Conservation (phyloP, 768 basidiomycete genomes). For the Russula brevipes region DNA sequence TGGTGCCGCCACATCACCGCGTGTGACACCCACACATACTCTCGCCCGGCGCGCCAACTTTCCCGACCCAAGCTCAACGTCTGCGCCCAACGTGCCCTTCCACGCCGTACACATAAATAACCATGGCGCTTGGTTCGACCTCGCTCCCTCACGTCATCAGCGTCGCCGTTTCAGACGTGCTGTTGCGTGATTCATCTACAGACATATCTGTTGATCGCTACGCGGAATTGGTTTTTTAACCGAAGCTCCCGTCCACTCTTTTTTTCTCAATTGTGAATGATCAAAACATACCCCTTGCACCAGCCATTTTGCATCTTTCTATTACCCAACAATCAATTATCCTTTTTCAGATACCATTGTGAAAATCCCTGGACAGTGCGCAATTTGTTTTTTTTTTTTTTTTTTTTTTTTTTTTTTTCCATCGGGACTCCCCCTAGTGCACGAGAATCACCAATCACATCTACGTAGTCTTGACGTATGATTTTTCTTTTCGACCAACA, state of each 20-base stretch:
- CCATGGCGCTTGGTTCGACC: not conserved
- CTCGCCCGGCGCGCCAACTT: constrained; percentile 39
- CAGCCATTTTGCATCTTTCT: not conserved
- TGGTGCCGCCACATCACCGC: constrained; percentile 29
- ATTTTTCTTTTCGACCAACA: not conserved
- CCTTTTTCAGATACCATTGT: constrained; percentile 15
- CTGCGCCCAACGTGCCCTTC: constrained; percentile 13
- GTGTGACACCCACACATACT: constrained; percentile 60
- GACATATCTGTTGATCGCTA: not conserved
- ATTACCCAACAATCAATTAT: not conserved
- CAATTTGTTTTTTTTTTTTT: not conserved
- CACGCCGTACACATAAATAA: constrained; percentile 15
- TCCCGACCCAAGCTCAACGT: constrained; percentile 26
- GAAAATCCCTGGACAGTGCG: not conserved
- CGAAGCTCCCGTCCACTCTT: constrained; percentile 33
- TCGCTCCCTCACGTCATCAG: not conserved
- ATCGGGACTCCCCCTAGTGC: not conserved
- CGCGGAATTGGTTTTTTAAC: constrained; percentile 26
- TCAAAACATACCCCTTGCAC: constrained; percentile 9
- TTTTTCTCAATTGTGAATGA: constrained; percentile 10
- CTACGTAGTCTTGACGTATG: constrained; percentile 2
- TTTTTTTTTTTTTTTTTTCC: not conserved
- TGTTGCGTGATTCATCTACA: not conserved
- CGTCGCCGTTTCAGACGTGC: constrained; percentile 18
- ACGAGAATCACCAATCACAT: not conserved